These are phyloP conservation scores for Globisporangium irregulare DNA, from an alignment of 352 stramenopile species.

Conservation along the genomic window DNA sequence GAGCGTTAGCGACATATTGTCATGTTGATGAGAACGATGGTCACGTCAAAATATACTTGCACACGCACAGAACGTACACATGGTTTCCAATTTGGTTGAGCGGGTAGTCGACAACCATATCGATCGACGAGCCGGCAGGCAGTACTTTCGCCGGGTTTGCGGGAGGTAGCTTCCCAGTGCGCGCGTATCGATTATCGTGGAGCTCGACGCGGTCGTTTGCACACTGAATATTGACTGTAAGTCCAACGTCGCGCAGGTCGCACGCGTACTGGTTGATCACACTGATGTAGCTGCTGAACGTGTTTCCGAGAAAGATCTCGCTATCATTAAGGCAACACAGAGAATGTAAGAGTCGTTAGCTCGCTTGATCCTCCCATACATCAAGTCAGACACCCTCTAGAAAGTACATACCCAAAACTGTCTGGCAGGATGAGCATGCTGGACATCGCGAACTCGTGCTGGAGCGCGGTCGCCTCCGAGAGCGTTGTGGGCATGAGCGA, in stretches of 20 bases:
- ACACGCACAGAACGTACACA: constrained; percentile 31
- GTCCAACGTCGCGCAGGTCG: constrained; percentile 67
- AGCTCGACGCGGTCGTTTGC: constrained; percentile 76
- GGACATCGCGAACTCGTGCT: constrained; percentile 86
- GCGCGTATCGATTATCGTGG: constrained; percentile 71
- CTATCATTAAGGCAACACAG: constrained; percentile 20
- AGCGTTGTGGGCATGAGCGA: constrained; percentile 68
- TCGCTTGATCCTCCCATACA: background rate
- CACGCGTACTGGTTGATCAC: constrained; percentile 89
- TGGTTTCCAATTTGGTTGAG: constrained; percentile 88
- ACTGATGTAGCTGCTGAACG: constrained; percentile 92
- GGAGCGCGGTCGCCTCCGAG: constrained; percentile 31
- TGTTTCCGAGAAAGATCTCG: constrained; percentile 92
- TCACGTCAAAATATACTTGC: background rate
- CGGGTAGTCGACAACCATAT: constrained; percentile 91
- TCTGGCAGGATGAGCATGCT: constrained; percentile 89
- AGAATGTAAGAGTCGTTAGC: background rate
- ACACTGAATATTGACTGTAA: constrained; percentile 87
- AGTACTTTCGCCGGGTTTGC: constrained; percentile 78
- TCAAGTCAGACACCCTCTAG: background rate
- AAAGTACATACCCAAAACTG: constrained; percentile 74
- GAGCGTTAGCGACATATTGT: background rate
- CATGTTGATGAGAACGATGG: background rate
- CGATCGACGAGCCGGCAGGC: constrained; percentile 64
- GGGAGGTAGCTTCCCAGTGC: constrained; percentile 62